Percentiles rank a stretch among this genome's conserved stretches.
These are phyloP conservation scores for Pseudozyma tsukubaensis DNA, from an alignment of 1,284 basidiomycete species.

Conservation along the genomic window DNA sequence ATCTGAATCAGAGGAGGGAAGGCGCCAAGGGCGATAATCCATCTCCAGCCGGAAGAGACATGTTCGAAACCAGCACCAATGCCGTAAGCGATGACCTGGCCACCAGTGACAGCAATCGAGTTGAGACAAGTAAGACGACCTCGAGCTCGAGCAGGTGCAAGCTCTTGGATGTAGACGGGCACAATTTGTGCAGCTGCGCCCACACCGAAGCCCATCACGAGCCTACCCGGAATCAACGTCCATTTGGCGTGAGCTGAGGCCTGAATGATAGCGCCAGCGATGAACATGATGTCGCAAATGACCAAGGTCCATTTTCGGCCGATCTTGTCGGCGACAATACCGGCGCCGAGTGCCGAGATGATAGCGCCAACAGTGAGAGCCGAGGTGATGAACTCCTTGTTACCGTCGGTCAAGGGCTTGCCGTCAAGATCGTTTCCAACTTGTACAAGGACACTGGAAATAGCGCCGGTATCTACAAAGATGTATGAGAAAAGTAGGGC, in stretches of 20 bases:
- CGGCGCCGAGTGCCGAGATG: conserved; percentile 65
- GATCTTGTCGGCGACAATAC: conserved; percentile 65
- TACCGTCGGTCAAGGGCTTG: conserved; percentile 29
- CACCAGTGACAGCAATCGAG: conserved; percentile 68
- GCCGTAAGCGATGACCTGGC: conserved; percentile 69
- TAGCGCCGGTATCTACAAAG: conserved; percentile 47
- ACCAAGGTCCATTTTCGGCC: conserved; percentile 69
- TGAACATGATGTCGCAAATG: conserved; percentile 58
- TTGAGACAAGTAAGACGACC: conserved; percentile 70
- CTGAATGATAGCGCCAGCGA: conserved; percentile 69
- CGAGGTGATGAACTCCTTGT: conserved; percentile 55
- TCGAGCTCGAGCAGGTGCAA: conserved; percentile 69
- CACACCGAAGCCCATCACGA: conserved; percentile 70
- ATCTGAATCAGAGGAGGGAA: conserved; percentile 67
- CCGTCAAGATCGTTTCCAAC: conserved; percentile 45
- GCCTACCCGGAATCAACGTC: conserved; percentile 68
- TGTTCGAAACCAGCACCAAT: conserved; percentile 58
- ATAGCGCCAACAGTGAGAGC: conserved; percentile 54
- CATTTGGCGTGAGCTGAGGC: conserved; percentile 66
- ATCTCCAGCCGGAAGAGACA: conserved; percentile 68
- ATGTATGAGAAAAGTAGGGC: no score
- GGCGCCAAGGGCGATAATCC: conserved; percentile 69
- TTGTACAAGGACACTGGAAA: conserved; percentile 41
- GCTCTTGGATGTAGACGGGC: conserved; percentile 70
- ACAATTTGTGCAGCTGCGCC: conserved; percentile 68